Conservation (phyloP, 495 filamentous ascomycete species). For the Lasiosphaeris hirsuta region DNA sequence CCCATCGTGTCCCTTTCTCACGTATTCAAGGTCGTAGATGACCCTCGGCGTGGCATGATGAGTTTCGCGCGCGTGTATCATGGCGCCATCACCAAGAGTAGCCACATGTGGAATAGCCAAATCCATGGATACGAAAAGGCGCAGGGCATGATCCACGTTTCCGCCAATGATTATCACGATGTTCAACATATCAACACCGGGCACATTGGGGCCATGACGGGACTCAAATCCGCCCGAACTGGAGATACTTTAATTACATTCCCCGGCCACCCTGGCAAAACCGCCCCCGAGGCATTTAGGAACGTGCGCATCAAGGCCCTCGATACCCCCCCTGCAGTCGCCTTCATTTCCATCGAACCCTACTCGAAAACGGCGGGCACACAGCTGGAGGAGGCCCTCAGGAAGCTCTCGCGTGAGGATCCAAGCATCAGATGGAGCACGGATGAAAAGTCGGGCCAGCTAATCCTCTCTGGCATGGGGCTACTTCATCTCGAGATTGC, state of each 20-base stretch:
- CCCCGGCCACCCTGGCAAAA: conserved; percentile 40
- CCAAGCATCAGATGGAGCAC: conserved; percentile 82
- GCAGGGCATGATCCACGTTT: conserved; percentile 83
- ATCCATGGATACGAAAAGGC: conserved; percentile 78
- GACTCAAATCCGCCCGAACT: conserved; percentile 84
- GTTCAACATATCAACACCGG: conserved; percentile 75
- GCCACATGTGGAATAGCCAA: conserved; percentile 82
- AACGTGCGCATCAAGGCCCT: conserved; percentile 83
- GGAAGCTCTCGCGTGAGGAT: conserved; percentile 81
- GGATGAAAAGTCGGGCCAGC: conserved; percentile 90
- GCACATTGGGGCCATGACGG: conserved; percentile 93
- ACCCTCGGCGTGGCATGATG: conserved; percentile 78
- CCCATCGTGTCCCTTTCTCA: conserved; percentile 72
- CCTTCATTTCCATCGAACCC: conserved; percentile 91
- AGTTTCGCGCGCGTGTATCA: conserved; percentile 93
- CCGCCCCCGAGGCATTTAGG: conserved; percentile 60
- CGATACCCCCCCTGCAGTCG: conserved; percentile 87
- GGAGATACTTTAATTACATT: conserved; percentile 88
- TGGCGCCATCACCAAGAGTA: conserved; percentile 69
- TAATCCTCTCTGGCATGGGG: conserved; percentile 92
- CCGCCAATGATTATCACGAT: conserved; percentile 82
- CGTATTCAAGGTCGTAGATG: conserved; percentile 96
- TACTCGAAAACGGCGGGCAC: conserved; percentile 75
- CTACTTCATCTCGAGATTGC: conserved; percentile 98
- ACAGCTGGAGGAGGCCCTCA: conserved; percentile 68